phyloP scores from a whole-genome alignment of 345 rosid genomes.

The Pistacia vera region DNA sequence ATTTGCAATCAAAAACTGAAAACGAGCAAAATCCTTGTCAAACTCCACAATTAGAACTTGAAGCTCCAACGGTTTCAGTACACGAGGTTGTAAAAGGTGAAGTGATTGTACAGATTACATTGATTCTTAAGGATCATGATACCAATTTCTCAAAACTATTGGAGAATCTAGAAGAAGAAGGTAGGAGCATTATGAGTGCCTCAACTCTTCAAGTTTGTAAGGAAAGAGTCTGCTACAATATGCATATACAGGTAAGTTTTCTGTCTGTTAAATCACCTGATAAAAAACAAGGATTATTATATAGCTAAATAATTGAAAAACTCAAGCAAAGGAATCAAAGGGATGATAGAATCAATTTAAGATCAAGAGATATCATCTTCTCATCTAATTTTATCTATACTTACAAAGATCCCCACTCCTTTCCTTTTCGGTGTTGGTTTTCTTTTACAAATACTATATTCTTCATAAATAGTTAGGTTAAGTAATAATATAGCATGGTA shows the following conservation, averaged over 20 bases:
- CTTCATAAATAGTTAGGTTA: too few relatives aligned
- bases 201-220: slow-evolving; percentile 29
- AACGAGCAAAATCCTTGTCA: neutral
- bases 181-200: slow-evolving; percentile 24
- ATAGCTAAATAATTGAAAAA: too few relatives aligned
- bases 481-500: too few relatives aligned
- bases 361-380: too few relatives aligned
- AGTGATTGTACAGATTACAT: slow-evolving; percentile 27
- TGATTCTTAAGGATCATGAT: slow-evolving; percentile 14
- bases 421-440: too few relatives aligned
- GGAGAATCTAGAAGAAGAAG: slow-evolving; percentile 35
- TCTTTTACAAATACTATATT: too few relatives aligned
- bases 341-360: too few relatives aligned
- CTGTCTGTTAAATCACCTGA: neutral
- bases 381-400: too few relatives aligned
- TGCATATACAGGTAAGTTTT: slow-evolving; percentile 25
- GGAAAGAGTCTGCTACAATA: slow-evolving; percentile 29
- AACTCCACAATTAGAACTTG: neutral
- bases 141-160: slow-evolving; percentile 22
- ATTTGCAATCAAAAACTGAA: slow-evolving; percentile 12
- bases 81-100: slow-evolving; percentile 34
- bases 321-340: too few relatives aligned
- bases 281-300: too few relatives aligned
- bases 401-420: too few relatives aligned
- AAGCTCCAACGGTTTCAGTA: slow-evolving; percentile 24